Evolutionary conservation across 177 flowering plant species (phyloP), one percentile per base, ranked within the genome.

Genomic region (Vitis hybrid): DNA sequence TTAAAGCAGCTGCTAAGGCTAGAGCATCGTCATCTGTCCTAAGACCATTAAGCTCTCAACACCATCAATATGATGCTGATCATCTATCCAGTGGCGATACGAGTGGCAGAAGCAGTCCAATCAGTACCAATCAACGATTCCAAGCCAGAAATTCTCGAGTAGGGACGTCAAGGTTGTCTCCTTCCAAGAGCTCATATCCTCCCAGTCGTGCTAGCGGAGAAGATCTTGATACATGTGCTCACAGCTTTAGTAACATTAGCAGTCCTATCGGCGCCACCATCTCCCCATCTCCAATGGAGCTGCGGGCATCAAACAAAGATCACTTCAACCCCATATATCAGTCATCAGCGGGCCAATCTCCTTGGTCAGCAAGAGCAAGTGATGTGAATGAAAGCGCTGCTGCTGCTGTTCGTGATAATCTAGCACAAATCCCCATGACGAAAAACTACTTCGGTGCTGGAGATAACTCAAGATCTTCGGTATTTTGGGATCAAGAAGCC

Each of bases 1-100:
- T 84, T 2, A 95, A 80, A 78, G 99, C 98, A 15, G 97, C 80
- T 64, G 98, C 99, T 12, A 91, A 87, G 83, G 99, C 99, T 67
- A 82, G 96, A 76, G 97, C 97, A 60, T 90, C 99, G 34, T 93
- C 98, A 12, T 93, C 99, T 59, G 97, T 95, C 22, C 83, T 93
- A n/a, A 88, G 91, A 19, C 98, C 93, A 20, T 14, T 91, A 34
- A 61, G 79, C 70, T 81, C 92, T 58, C 82, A 80, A 55, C 84
- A 77, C 55, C 85, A 82, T 61, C 83, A 81, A 5, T 85, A 86
- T 68, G 90, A 87, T 58, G 67, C 75, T n/a, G 93, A 87, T 76
- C 80, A 81, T 49, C 71, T 82, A 57, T 90, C 97, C 7, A 85
- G 90, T 70, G 78, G 81, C 76, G 87, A 83, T 64, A 60, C 82